Percentiles rank a stretch among this genome's conserved stretches.
These are phyloP conservation scores for Pseudohalonectria lignicola DNA, from an alignment of 2,329 filamentous ascomycete species.

Conservation along the genomic window DNA sequence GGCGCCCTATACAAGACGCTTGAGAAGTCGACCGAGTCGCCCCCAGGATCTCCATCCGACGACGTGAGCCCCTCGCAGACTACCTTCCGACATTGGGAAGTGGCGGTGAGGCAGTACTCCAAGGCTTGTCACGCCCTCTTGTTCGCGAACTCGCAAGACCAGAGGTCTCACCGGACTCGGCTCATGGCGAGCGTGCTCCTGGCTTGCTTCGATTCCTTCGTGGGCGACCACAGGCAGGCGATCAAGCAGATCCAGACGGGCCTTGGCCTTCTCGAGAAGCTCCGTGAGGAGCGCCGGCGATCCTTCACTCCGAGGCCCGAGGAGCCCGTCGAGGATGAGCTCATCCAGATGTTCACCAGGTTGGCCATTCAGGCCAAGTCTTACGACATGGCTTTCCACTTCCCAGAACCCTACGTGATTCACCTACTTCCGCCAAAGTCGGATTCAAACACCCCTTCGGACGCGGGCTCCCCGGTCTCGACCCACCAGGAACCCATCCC, in stretches of 20 bases:
- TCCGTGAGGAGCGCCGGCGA: conserved; percentile 32
- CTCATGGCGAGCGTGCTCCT: conserved; percentile 57
- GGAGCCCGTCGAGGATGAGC: conserved; percentile 44
- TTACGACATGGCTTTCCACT: conserved; percentile 59
- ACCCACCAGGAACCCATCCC: conserved; percentile 26
- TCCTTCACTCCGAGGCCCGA: conserved; percentile 26
- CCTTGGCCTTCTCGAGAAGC: conserved; percentile 39
- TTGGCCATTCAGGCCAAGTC: conserved; percentile 56
- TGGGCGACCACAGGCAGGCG: conserved; percentile 50
- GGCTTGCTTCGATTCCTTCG: conserved; percentile 58
- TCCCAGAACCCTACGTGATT: conserved; percentile 51
- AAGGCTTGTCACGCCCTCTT: conserved; percentile 41
- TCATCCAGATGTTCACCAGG: conserved; percentile 52
- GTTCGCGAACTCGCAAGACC: conserved; percentile 28
- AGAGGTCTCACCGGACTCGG: conserved; percentile 36
- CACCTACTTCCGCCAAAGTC: conserved; percentile 27
- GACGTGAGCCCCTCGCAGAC: conserved; percentile 11
- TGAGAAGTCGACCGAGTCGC: conserved; percentile 43
- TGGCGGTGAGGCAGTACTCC: conserved; percentile 49
- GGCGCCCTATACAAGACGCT: conserved; percentile 57
- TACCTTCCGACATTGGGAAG: conserved; percentile 42
- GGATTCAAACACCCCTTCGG: conserved; percentile 16
- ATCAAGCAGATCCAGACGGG: conserved; percentile 51
- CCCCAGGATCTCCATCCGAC: conserved; percentile 31
- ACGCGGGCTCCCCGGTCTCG: conserved; percentile 28